Base-by-base conservation (phyloP, 306 rosid species). In the Urtica urens region DNA sequence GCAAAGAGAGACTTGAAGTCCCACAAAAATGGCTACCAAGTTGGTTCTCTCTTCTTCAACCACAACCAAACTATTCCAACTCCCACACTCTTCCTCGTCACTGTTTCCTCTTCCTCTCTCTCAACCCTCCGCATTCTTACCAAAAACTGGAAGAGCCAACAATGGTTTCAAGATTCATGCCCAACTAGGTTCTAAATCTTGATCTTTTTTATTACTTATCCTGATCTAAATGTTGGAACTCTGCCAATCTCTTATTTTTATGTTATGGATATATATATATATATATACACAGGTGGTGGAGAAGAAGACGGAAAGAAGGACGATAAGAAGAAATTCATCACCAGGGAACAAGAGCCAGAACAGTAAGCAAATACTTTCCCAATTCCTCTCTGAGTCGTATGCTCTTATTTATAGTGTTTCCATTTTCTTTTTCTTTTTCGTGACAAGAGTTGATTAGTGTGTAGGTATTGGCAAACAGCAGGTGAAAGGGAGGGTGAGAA, bases 401-500 rank as follows among this genome's bases (percentile, higher is more conserved):
- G 40, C 4, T 10, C 13, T 13, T 10, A 9, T 35, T 14, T 3
- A 7, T 14, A 35, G n/a, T 13, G 40, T 1, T n/a, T n/a, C n/a
- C 40, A 35, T 9, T 35, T 35, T 1, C 7, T 35, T 35, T 16
- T 47, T 41, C 11, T 16, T 31, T 52, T 34, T 14, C 3, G 33
- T 28, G 4, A 48, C 1, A 51, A 33, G 25, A n/a, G n/a, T n/a
- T n/a, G n/a, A n/a, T n/a, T n/a, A n/a, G n/a, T n/a, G n/a, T 44
- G 69, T 59, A 84, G 93, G 83, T 90, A 85, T 53, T 90, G 99
- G 99, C 95, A 85, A 64, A 71, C 99, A 60, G 95, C 95, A 35
- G 95, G 99, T 54, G 84, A 90, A 55, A 81, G 95, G 51, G 94
- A 79, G 75, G 95, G 95, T 46, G 97, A 90, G 64, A 90, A 90